Evolutionary conservation across 306 rosid genomes (phyloP).

Genomic region (Quercus suber): DNA sequence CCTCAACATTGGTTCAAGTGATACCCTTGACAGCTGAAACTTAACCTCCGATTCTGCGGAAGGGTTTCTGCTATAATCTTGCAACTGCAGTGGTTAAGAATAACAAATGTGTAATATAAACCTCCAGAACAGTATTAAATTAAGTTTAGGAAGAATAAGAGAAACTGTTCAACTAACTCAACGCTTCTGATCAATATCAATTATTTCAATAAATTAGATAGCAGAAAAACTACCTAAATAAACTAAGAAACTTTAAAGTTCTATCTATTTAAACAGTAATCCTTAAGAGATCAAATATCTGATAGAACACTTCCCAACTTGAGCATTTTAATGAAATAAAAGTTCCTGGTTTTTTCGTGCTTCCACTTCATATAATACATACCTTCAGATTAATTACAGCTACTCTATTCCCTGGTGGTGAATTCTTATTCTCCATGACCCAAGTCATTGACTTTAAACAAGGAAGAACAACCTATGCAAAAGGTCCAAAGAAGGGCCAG

Average conservation of each 20-base stretch:
- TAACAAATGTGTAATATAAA: constrained; percentile 3
- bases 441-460: constrained; percentile 94
- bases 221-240: not conserved
- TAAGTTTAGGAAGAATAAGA: constrained; percentile 14
- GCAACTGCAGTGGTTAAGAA: constrained; percentile 58
- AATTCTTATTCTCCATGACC: constrained; percentile 94
- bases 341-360: not conserved
- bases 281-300: not conserved
- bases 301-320: not conserved
- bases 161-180: not conserved
- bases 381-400: constrained; percentile 91
- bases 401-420: constrained; percentile 69
- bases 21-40: constrained; percentile 77
- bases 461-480: constrained; percentile 72
- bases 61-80: constrained; percentile 67
- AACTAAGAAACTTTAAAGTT: not conserved
- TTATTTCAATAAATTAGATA: not conserved
- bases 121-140: constrained; percentile 2
- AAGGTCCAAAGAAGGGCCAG: constrained; percentile 14
- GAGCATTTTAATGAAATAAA: not conserved
- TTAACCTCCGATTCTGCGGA: constrained; percentile 84
- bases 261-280: not conserved
- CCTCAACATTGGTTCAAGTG: constrained; percentile 87
- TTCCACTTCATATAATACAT: constrained; percentile 23
- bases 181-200: not conserved